These are phyloP conservation scores for Phytophthora uliginosa DNA, from an alignment of 352 stramenopile species.

Conservation along the genomic window DNA sequence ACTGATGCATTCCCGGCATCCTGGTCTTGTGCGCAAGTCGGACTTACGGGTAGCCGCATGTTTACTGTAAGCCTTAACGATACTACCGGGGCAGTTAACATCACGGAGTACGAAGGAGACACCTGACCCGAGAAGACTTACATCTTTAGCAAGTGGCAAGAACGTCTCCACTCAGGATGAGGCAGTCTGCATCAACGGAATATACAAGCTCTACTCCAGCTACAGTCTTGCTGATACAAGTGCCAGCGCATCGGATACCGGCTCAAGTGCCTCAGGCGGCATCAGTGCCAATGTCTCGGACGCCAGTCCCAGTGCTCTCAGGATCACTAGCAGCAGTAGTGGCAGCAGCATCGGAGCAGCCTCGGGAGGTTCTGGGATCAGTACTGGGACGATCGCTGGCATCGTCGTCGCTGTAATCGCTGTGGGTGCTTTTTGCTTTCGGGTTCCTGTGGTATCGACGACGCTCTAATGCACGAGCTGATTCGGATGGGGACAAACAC, in stretches of 20 bases:
- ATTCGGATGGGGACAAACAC: not conserved
- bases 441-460: slow-evolving; percentile 5
- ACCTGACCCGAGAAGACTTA: not conserved
- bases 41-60: not conserved
- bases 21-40: not conserved
- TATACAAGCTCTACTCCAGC: not conserved
- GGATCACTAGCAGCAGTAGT: not conserved
- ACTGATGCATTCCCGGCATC: not conserved
- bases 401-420: slow-evolving; percentile 15
- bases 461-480: not conserved
- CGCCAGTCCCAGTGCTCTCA: not conserved
- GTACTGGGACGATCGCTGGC: slow-evolving; percentile 8
- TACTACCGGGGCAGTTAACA: not conserved
- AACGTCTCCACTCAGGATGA: not conserved
- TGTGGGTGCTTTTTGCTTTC: slow-evolving; percentile 3
- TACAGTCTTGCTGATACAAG: not conserved
- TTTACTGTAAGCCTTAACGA: not conserved
- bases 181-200: not conserved
- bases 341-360: not conserved
- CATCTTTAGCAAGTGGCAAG: not conserved
- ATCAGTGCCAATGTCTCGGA: not conserved
- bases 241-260: not conserved
- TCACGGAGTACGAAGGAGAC: not conserved
- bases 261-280: not conserved
- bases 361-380: not conserved